A percentile compares a stretch with the other conserved stretches of the same genome.
These are phyloP conservation scores for Neurospora sp. DNA, from an alignment of 2,329 filamentous ascomycete species.

Conservation along the genomic window DNA sequence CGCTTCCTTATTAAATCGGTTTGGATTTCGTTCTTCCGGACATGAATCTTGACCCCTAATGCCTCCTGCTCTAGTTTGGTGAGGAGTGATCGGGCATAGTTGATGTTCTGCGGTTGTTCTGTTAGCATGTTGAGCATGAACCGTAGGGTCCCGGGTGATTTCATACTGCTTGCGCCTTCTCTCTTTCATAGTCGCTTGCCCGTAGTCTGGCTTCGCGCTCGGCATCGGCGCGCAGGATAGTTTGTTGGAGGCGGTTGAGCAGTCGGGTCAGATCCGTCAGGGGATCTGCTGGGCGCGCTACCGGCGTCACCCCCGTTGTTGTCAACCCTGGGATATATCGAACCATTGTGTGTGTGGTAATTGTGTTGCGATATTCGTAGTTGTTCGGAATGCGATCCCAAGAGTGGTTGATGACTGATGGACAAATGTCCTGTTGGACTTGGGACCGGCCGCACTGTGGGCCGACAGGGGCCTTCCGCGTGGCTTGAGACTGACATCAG, in stretches of 20 bases:
- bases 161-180: conserved; percentile 42
- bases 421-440: neutral
- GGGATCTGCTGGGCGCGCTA: conserved; percentile 21
- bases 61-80: conserved; percentile 63
- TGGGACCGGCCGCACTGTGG: neutral
- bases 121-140: conserved; percentile 2
- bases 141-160: neutral
- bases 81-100: conserved; percentile 60
- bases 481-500: conserved; percentile 10
- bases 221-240: conserved; percentile 51
- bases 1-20: conserved; percentile 55
- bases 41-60: conserved; percentile 45
- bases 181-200: conserved; percentile 56
- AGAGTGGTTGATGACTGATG: neutral
- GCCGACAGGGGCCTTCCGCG: neutral
- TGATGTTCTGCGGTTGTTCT: conserved; percentile 49
- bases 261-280: conserved; percentile 51
- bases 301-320: neutral
- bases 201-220: conserved; percentile 49
- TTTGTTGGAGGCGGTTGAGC: conserved; percentile 55
- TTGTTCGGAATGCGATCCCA: neutral
- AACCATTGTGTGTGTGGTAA: conserved; percentile 13
- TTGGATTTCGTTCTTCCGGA: conserved; percentile 51
- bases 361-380: neutral
- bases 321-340: conserved; percentile 13